Evolutionary conservation across 2,329 filamentous ascomycete species (phyloP).

Genomic region (Claviceps spartinae): DNA sequence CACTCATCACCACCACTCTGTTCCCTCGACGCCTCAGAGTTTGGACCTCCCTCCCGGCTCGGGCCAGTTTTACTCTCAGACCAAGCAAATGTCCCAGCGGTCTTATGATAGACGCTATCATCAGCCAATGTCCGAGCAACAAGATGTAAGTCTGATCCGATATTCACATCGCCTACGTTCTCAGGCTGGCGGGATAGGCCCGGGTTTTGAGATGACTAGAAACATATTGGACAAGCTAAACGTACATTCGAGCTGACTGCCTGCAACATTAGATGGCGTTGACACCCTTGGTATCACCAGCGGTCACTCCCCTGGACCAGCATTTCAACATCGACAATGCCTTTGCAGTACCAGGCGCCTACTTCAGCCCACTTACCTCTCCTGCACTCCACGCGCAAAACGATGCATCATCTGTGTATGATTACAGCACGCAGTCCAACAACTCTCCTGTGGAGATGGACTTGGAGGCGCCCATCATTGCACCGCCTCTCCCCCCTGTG

Average conservation of each 20-base stretch:
- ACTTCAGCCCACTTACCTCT: conserved; percentile 74
- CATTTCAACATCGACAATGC: conserved; percentile 48
- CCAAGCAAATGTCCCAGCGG: conserved; percentile 39
- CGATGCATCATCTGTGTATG: conserved; percentile 32
- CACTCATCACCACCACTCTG: conserved; percentile 37
- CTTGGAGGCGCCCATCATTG: conserved; percentile 27
- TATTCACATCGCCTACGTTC: too few relatives aligned
- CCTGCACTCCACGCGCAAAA: conserved; percentile 65
- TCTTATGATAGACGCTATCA: conserved; percentile 52
- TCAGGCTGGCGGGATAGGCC: too few relatives aligned
- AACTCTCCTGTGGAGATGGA: conserved; percentile 48
- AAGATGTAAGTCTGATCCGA: conserved; percentile 37
- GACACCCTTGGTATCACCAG: conserved; percentile 72
- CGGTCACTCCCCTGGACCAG: conserved; percentile 64
- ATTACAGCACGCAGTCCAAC: conserved; percentile 30
- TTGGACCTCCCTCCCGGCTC: conserved; percentile 56
- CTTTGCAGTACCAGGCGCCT: conserved; percentile 54
- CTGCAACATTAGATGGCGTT: conserved; percentile 47
- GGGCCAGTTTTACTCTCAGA: conserved; percentile 44
- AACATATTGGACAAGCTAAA: background rate
- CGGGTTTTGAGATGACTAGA: background rate
- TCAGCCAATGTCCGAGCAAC: conserved; percentile 53
- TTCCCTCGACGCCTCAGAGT: conserved; percentile 71
- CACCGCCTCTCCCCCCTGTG: conserved; percentile 7
- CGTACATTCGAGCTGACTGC: background rate